A percentile compares a stretch with the other conserved stretches of the same genome.
Evolutionary conservation across 371 early-diverging fungal genomes (phyloP).

Genomic region (Apophysomyces trapeziformis): DNA sequence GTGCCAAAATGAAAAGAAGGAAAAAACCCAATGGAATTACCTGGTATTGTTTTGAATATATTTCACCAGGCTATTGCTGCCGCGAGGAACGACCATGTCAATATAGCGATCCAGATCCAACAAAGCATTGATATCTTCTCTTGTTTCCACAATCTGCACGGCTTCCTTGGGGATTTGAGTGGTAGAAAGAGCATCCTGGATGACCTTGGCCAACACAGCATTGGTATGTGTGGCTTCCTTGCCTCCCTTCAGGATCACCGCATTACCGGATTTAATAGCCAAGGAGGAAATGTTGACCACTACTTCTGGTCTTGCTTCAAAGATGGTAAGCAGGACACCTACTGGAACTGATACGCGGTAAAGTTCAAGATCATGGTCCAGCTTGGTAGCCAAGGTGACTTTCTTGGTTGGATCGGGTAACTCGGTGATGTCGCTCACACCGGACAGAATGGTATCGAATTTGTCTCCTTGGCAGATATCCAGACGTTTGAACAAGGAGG

Average conservation of each 20-base stretch:
- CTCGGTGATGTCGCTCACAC: slow-evolving; percentile 85
- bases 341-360: slow-evolving; percentile 93
- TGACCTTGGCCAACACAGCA: slow-evolving; percentile 72
- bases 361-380: slow-evolving; percentile 85
- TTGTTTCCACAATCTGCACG: slow-evolving; percentile 87
- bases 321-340: slow-evolving; percentile 94
- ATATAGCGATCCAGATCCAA: slow-evolving; percentile 90
- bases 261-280: slow-evolving; percentile 95
- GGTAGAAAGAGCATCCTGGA: slow-evolving; percentile 79
- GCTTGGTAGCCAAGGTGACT: slow-evolving; percentile 76
- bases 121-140: slow-evolving; percentile 86
- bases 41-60: slow-evolving; percentile 90
- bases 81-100: slow-evolving; percentile 95
- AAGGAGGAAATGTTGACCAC: slow-evolving; percentile 96
- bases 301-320: slow-evolving; percentile 98
- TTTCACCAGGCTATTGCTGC: slow-evolving; percentile 87
- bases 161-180: slow-evolving; percentile 69
- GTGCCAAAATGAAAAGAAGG: slow-evolving; percentile 10
- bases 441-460: slow-evolving; percentile 84
- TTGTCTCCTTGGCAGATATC: slow-evolving; percentile 88
- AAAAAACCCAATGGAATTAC: slow-evolving; percentile 36
- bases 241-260: slow-evolving; percentile 96
- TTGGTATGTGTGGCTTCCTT: slow-evolving; percentile 85
- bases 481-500: slow-evolving; percentile 86
- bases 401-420: slow-evolving; percentile 86